A percentile compares a stretch with the other conserved stretches of the same genome.
These are phyloP conservation scores for Hericium alpestre DNA, from an alignment of 768 basidiomycete species.

Conservation along the genomic window DNA sequence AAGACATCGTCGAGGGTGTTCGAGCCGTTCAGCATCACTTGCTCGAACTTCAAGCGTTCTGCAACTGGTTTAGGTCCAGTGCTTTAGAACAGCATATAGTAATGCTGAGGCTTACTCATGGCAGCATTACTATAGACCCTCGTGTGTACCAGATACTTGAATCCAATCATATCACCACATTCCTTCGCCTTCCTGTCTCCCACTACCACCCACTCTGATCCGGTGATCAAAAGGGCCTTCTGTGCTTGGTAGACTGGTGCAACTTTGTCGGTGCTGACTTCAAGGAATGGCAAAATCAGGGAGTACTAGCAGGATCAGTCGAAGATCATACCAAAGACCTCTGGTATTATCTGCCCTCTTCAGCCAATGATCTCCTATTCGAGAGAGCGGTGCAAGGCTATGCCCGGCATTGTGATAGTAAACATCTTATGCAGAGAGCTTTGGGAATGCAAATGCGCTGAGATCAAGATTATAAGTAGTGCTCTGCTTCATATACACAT, in stretches of 20 bases:
- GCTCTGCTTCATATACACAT: no score
- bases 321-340: not conserved
- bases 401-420: not conserved
- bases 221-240: not conserved
- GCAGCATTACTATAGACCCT: not conserved
- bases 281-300: not conserved
- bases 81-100: not conserved
- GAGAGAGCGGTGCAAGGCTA: not conserved
- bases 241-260: not conserved
- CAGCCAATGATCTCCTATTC: not conserved
- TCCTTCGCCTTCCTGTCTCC: not conserved
- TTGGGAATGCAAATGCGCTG: no score
- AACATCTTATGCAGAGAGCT: not conserved
- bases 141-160: not conserved
- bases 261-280: not conserved
- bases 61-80: not conserved
- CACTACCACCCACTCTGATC: not conserved
- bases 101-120: no score
- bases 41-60: not conserved
- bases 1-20: not conserved
- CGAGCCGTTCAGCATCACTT: not conserved
- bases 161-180: not conserved
- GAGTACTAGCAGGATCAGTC: not conserved
- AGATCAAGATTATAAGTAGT: no score
- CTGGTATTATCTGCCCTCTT: not conserved